Base-by-base conservation (phyloP, 345 rosid species). In the Populus tremula region DNA sequence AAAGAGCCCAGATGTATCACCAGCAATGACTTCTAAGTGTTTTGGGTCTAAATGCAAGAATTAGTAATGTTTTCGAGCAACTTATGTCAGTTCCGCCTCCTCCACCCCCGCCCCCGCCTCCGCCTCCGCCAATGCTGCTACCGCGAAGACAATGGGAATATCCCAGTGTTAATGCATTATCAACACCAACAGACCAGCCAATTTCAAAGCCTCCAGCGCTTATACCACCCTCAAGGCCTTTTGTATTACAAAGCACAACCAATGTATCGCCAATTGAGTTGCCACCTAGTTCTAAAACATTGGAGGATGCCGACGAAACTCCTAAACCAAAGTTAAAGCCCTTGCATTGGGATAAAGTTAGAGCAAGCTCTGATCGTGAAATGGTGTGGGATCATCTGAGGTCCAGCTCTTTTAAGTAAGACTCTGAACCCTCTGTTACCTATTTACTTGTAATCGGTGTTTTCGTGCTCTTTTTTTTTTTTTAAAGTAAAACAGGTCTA, bases 281-380 rank as follows among this genome's bases (percentile, higher is more conserved):
- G 85, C 88, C 87, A 18, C 78, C 85, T 3, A 70, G 67, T 38
- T 78, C 84, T 11, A 79, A 72, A 76, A 11, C 84, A n/a, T 70
- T 35, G 36, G 89, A 86, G 82, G 73, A 74, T 65, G 70, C 72
- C 6, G 85, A 84, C 5, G 92, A 87, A 63, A 78, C 85, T 76
- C 82, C 82, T 5, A 94, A 91, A 68, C 96, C 91, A 20, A 94
- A 90, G 87, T 70, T 94, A 66, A 92, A 94, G 84, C 96, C 96
- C 2, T 81, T 94, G 72, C 98, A 94, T 59, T 94, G 98, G 98
- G 97, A 94, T 79, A 94, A 94, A 88, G 97, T 94, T 62, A 88
- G 97, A 86, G 98, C 98, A 36, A 94, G 97, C 87, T 94, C 98
- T 17, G 98, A 91, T 82, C 90, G 96, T n/a, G 97, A 94, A 80